Base-by-base conservation (phyloP, 257 asterid species). In the Leonotis leonurus region DNA sequence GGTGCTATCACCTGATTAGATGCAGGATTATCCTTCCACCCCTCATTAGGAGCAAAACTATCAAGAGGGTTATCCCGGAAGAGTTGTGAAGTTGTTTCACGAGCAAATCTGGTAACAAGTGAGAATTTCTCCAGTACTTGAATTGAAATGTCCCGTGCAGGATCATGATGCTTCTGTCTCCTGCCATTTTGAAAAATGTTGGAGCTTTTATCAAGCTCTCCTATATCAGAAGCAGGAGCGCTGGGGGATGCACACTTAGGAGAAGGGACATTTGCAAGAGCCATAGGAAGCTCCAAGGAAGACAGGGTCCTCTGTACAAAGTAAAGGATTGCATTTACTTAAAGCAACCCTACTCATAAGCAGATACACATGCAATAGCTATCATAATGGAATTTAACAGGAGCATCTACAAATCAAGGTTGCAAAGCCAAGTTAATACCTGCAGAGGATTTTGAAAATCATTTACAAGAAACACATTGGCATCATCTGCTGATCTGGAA, bases 41-140 rank as follows among this genome's bases (percentile, higher is more conserved):
- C 83, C 36, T 80, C 89, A 67, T 76, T 82, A 65, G 85, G 72
- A 61, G 76, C 18, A 70, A 75, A 84, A n/a, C n/a, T n/a, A 76
- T 90, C 94, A 75, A 70, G 51, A 21, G 67, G 77, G 76, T 78
- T 73, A 45, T 93, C 99, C 68, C 96, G 85, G 61, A 89, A 90
- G 56, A 93, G 80, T 77, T 93, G 99, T 61, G 96, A 89, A 74
- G 97, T 93, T 60, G 99, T 83, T 87, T 93, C 99, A 62, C 97
- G 99, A 58, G 99, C 99, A 81, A 93, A 85, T 75, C 92, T 75
- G 40, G 99, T 93, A 62, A 89, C 99, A 64, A 89, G 95, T 24
- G 99, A 93, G 67, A 89, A 93, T 79, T 90, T 93, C 80, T 93
- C 99, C 80, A 93, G 68, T 9, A 93, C 97, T 65, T 89, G 91